Evolutionary conservation across 257 asterid genomes (phyloP).

Genomic region (Forsythia suspensa): DNA sequence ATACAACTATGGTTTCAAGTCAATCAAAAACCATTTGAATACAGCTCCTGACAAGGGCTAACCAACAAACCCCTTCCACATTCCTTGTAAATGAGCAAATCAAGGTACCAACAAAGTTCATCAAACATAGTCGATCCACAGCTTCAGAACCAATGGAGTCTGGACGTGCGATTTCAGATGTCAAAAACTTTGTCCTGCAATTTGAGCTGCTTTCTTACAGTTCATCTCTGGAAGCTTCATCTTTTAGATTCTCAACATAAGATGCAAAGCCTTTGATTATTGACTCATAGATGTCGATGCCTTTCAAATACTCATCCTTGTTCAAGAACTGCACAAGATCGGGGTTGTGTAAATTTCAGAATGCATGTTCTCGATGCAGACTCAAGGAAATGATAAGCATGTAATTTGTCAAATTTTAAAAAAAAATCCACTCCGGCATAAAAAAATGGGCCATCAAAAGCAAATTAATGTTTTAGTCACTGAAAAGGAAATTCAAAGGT

Average conservation of each 20-base stretch:
- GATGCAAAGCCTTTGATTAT: conserved; percentile 76
- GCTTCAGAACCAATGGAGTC: background rate
- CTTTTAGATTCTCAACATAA: conserved; percentile 41
- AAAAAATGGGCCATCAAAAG: background rate
- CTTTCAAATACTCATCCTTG: conserved; percentile 86
- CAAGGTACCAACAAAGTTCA: background rate
- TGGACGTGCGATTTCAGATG: background rate
- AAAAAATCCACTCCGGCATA: background rate
- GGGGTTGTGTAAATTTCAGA: conserved; percentile 5
- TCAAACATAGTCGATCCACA: background rate
- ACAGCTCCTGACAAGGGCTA: background rate
- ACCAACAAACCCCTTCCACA: background rate
- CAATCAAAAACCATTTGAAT: background rate
- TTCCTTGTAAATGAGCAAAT: background rate
- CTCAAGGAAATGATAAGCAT: background rate
- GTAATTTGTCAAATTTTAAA: background rate
- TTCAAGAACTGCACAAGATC: conserved; percentile 70
- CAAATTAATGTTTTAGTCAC: background rate
- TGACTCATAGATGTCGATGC: conserved; percentile 68
- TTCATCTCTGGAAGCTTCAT: conserved; percentile 60
- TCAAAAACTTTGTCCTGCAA: background rate
- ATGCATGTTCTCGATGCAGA: background rate
- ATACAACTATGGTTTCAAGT: background rate
- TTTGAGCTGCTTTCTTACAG: conserved; percentile 37
- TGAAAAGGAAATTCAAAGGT: background rate